Base-by-base conservation (phyloP, 208 protist genomes). In the Leishmania major region DNA sequence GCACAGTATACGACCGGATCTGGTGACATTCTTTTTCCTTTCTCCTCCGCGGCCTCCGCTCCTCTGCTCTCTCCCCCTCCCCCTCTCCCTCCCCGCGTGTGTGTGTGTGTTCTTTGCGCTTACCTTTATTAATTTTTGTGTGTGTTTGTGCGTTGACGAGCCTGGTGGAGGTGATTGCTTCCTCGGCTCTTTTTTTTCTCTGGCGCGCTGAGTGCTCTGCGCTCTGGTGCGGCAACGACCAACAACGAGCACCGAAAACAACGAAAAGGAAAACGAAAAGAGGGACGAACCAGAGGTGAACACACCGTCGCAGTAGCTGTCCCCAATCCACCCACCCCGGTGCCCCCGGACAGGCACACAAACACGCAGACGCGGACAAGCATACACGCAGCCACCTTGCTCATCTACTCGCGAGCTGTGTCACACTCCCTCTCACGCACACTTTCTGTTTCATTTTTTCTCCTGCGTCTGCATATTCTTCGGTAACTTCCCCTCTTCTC, bases 1-100 rank as follows among this genome's bases (percentile, higher is more conserved):
- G 53, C 40, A 15, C 77, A 77, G 71, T 79, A 82, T 66, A 47
- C 78, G n/a, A 66, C 43, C 59, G 40, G 77, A 31, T 80, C 81
- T 64, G 67, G 53, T n/a, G 71, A 75, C 11, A 37, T 64, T 78
- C 49, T 49, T 49, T 76, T 25, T 69, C 77, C 51, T 37, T 78
- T 35, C 64, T 53, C 69, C 25, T 74, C 28, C 11, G 25, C n/a
- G 62, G 31, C 31, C 62, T 40, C 62, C 62, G 62, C 62, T 69
- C 62, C 31, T 69, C 62, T 69, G 62, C 62, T 69, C 62, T 79
- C 71, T 51, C 45, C 4, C 64, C 53, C 35, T 60, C 51, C 0
- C 40, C 28, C 2, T 28, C 40, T 74, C 28, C 13, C 69, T 31
- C 19, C 25, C 1, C 43, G 8, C 31, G 19, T 51, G 0, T 13